A percentile compares a stretch with the other conserved stretches of the same genome.
Conservation (phyloP, 352 stramenopile genomes). For the Globisporangium paroecandrum region DNA sequence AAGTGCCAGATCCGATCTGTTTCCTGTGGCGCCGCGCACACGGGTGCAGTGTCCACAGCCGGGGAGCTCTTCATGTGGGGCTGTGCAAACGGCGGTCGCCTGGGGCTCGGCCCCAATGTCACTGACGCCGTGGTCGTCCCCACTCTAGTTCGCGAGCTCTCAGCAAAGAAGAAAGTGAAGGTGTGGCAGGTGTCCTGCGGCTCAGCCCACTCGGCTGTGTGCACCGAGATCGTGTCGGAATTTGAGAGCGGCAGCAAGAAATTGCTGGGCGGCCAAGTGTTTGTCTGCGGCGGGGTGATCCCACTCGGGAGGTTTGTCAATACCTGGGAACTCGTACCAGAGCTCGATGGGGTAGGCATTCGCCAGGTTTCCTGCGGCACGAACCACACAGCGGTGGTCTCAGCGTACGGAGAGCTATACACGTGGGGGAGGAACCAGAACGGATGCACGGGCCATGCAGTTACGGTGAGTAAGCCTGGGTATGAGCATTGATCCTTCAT, state of each 20-base stretch:
- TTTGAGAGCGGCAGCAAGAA: conserved; percentile 51
- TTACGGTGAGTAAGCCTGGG: background rate
- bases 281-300: conserved; percentile 80
- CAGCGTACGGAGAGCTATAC: conserved; percentile 87
- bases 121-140: conserved; percentile 66
- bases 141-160: conserved; percentile 78
- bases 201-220: conserved; percentile 75
- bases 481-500: background rate
- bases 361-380: conserved; percentile 84
- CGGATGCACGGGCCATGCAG: conserved; percentile 87
- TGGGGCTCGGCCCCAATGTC: conserved; percentile 82
- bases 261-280: conserved; percentile 80
- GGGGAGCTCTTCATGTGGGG: conserved; percentile 89
- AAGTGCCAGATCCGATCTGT: conserved; percentile 66
- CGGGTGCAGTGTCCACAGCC: conserved; percentile 55
- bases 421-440: conserved; percentile 90
- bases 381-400: conserved; percentile 88
- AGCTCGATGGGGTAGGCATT: conserved; percentile 47
- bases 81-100: conserved; percentile 88
- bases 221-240: conserved; percentile 66
- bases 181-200: conserved; percentile 77
- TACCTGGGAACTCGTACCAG: conserved; percentile 68
- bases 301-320: conserved; percentile 73
- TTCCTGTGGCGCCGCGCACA: conserved; percentile 88
- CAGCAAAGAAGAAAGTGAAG: conserved; percentile 45